phyloP scores from a whole-genome alignment of 345 rosid species.

The Leavenworthia alabamica region DNA sequence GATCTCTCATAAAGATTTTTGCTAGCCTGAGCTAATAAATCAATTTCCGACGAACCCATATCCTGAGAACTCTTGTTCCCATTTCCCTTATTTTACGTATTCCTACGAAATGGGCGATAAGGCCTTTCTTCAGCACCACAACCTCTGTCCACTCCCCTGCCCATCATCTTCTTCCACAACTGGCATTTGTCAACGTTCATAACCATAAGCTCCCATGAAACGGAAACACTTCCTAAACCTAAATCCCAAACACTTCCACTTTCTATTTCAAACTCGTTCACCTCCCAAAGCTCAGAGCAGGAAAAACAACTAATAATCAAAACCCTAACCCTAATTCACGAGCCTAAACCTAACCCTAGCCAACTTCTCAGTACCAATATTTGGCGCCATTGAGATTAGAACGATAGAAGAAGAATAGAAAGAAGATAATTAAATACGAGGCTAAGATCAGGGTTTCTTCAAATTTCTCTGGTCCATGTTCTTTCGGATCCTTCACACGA shows the following conservation, averaged over 20 bases:
- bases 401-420: slow-evolving; percentile 16
- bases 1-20: slow-evolving; percentile 66
- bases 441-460: slow-evolving; percentile 82
- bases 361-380: slow-evolving; percentile 23
- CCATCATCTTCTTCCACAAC: slow-evolving; percentile 68
- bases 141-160: slow-evolving; percentile 83
- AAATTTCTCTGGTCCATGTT: slow-evolving; percentile 38
- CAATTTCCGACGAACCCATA: slow-evolving; percentile 23
- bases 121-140: slow-evolving; percentile 74
- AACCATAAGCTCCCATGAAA: slow-evolving; percentile 47
- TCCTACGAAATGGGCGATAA: slow-evolving; percentile 44
- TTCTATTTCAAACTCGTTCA: slow-evolving; percentile 16
- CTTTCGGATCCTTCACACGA: slow-evolving; percentile 44
- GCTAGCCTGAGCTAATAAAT: slow-evolving; percentile 71
- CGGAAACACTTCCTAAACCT: slow-evolving; percentile 27
- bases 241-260: slow-evolving; percentile 12
- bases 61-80: slow-evolving; percentile 22
- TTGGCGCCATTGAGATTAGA: slow-evolving; percentile 23
- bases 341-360: slow-evolving; percentile 45
- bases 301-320: background rate
- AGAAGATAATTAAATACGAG: slow-evolving; percentile 24
- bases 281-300: slow-evolving; percentile 5
- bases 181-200: slow-evolving; percentile 78
- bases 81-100: slow-evolving; percentile 20
- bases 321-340: slow-evolving; percentile 35